Evolutionary conservation across 345 rosid species (phyloP).

Genomic region (Cardamine chenopodiifolia): DNA sequence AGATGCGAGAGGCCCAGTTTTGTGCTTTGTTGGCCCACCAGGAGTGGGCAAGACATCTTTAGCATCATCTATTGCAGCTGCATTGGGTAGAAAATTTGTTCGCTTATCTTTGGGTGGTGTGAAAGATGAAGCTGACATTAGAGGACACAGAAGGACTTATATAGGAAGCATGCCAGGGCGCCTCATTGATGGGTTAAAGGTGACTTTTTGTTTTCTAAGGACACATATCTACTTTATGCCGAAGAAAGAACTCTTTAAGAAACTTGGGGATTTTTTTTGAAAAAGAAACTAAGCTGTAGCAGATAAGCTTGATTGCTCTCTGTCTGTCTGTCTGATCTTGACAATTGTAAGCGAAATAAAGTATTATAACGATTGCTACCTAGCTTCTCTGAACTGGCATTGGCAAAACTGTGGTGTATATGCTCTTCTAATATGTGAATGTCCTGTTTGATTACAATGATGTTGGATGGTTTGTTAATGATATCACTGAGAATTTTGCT

Average conservation of each 20-base stretch:
- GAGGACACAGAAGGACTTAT: constrained; percentile 98
- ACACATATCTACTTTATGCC: not conserved
- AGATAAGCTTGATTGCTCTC: constrained; percentile 4
- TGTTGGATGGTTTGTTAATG: constrained; percentile 3
- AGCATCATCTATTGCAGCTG: constrained; percentile 93
- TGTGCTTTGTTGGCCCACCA: constrained; percentile 99
- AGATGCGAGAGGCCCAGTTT: constrained; percentile 96
- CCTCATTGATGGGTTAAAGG: constrained; percentile 96
- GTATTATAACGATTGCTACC: not conserved
- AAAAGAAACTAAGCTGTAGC: not conserved
- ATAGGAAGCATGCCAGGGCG: constrained; percentile 99
- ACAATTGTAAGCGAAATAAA: not conserved
- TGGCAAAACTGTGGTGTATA: constrained; percentile 17
- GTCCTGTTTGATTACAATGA: constrained; percentile 5
- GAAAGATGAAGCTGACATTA: constrained; percentile 98
- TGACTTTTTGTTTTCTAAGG: constrained; percentile 34
- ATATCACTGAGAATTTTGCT: constrained; percentile 10
- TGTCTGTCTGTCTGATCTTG: constrained; percentile 2
- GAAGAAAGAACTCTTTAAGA: not conserved
- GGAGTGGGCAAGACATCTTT: constrained; percentile 99
- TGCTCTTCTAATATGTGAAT: constrained; percentile 3
- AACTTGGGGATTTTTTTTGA: not conserved
- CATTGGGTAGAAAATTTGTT: constrained; percentile 90
- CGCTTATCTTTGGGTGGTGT: constrained; percentile 99
- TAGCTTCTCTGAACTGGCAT: not conserved